phyloP scores from a whole-genome alignment of 2,329 filamentous ascomycete genomes.

The Apiospora hydei region DNA sequence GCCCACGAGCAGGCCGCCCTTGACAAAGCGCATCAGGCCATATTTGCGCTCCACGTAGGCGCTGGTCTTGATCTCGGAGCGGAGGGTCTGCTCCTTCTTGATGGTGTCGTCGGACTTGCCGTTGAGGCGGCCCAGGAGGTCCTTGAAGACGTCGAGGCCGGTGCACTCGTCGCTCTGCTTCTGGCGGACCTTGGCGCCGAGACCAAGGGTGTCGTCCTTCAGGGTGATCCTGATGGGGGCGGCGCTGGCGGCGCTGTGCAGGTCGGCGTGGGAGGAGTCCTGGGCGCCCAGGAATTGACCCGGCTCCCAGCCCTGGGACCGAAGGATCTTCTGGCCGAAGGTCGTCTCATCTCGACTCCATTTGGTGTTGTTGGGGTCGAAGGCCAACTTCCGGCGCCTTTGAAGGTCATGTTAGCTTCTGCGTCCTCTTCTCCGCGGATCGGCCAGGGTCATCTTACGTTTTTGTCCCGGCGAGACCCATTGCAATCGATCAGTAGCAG shows the following conservation, averaged over 20 bases:
- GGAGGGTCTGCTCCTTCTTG: constrained; percentile 71
- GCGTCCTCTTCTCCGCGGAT: not conserved
- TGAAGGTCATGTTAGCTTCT: not conserved
- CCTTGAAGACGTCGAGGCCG: constrained; percentile 86
- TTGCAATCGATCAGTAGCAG: constrained; percentile 41
- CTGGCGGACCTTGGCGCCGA: constrained; percentile 74
- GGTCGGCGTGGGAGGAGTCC: constrained; percentile 75
- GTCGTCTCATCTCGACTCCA: constrained; percentile 84
- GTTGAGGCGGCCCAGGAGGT: constrained; percentile 86
- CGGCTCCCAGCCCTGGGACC: constrained; percentile 88
- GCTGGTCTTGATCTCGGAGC: constrained; percentile 74
- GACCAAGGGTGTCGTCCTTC: constrained; percentile 89
- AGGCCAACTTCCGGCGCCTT: constrained; percentile 73
- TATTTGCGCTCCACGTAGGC: constrained; percentile 78
- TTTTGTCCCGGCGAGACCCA: constrained; percentile 74
- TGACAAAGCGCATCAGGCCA: constrained; percentile 85
- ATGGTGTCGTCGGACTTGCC: constrained; percentile 81
- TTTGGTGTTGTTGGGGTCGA: constrained; percentile 94
- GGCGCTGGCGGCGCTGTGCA: constrained; percentile 81
- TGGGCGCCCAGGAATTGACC: constrained; percentile 83
- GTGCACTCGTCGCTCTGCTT: constrained; percentile 80
- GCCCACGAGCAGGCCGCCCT: constrained; percentile 75
- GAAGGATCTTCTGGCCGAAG: constrained; percentile 90
- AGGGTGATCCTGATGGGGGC: constrained; percentile 85
- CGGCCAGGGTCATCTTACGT: constrained; percentile 55